Conservation (phyloP, 2,329 filamentous ascomycete genomes). For the Huntiella abstrusa region DNA sequence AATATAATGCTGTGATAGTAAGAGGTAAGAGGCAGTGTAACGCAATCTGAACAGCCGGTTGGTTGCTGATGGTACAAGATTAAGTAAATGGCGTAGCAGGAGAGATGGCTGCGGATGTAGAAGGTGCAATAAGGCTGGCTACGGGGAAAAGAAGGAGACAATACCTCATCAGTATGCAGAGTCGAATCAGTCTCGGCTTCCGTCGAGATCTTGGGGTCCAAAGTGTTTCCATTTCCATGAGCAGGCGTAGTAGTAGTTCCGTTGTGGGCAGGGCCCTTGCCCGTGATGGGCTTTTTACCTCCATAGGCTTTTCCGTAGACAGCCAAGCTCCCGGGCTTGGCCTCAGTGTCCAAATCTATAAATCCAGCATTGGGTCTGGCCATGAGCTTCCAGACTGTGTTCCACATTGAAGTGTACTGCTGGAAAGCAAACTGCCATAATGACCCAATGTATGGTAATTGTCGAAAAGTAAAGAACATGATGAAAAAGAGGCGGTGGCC, state of each 20-base stretch:
- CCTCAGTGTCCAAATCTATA: slow-evolving; percentile 6
- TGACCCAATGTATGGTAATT: slow-evolving; percentile 10
- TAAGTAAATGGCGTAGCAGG: background rate
- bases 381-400: slow-evolving; percentile 11
- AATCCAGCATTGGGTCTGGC: slow-evolving; percentile 11
- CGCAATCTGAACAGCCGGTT: too few species aligned
- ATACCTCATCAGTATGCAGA: slow-evolving; percentile 7
- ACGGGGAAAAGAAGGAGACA: background rate
- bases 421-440: slow-evolving; percentile 11
- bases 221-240: slow-evolving; percentile 9
- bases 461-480: slow-evolving; percentile 10
- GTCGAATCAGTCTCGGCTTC: slow-evolving; percentile 6
- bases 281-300: slow-evolving; percentile 10
- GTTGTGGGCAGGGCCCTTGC: slow-evolving; percentile 10
- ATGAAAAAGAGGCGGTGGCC: background rate
- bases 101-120: background rate
- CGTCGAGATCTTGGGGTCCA: slow-evolving; percentile 1
- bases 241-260: slow-evolving; percentile 9
- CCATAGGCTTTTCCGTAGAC: slow-evolving; percentile 10
- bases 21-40: too few species aligned
- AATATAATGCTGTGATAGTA: too few species aligned
- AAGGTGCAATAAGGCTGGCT: background rate
- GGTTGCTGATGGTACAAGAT: background rate
- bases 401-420: slow-evolving; percentile 12
- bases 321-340: slow-evolving; percentile 5